Evolutionary conservation across 768 basidiomycete species (phyloP).

Genomic region (Leucocoprinus leucothites): DNA sequence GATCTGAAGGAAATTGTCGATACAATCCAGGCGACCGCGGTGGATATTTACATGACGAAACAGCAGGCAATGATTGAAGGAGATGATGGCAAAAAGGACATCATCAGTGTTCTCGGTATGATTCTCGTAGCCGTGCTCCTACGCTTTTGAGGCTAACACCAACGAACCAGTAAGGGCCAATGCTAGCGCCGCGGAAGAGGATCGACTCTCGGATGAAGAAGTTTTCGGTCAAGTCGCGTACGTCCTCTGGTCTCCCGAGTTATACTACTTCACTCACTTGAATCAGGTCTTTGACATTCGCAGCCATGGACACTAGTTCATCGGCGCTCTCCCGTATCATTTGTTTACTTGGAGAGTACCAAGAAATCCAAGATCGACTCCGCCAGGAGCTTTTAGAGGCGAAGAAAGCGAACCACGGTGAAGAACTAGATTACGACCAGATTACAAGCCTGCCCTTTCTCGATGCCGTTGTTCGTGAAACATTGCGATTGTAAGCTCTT

Average conservation of each 20-base stretch:
- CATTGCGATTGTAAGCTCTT: constrained; percentile 31
- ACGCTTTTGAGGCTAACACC: neutral
- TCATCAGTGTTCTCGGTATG: constrained; percentile 38
- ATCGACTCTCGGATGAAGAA: constrained; percentile 31
- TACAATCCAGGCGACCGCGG: constrained; percentile 32
- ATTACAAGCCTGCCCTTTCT: constrained; percentile 34
- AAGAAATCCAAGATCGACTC: constrained; percentile 34
- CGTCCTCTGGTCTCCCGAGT: constrained; percentile 1
- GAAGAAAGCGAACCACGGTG: constrained; percentile 15
- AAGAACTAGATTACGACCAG: constrained; percentile 31
- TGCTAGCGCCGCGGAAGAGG: constrained; percentile 27
- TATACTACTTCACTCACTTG: neutral
- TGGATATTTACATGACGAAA: constrained; percentile 34
- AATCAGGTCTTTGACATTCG: constrained; percentile 33
- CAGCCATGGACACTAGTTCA: constrained; percentile 42
- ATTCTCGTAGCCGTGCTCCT: neutral
- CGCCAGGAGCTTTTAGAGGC: constrained; percentile 32
- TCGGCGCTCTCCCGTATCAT: constrained; percentile 32
- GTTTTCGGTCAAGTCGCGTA: constrained; percentile 35
- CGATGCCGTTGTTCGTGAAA: constrained; percentile 39
- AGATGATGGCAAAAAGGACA: constrained; percentile 41
- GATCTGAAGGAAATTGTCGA: constrained; percentile 29
- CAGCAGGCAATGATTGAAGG: constrained; percentile 24
- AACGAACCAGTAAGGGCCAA: constrained; percentile 45
- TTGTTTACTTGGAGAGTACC: constrained; percentile 28